Percentiles rank a stretch among this genome's conserved stretches.
phyloP scores from a whole-genome alignment of 495 filamentous ascomycete genomes.

The Arthonia radiata region DNA sequence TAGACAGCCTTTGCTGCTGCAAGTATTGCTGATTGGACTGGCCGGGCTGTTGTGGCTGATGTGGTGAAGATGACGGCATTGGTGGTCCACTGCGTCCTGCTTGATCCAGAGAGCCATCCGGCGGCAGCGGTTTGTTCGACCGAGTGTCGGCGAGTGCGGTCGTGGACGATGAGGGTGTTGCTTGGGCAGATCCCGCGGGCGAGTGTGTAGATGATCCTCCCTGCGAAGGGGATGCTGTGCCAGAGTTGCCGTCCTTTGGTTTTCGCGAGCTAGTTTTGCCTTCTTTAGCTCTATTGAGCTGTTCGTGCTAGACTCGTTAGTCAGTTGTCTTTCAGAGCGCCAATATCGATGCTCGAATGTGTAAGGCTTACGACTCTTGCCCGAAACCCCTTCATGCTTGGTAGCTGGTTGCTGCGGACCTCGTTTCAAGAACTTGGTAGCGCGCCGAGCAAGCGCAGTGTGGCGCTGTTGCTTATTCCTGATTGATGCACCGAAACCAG shows the following conservation, averaged over 20 bases:
- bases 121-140: constrained; percentile 56
- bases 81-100: constrained; percentile 2
- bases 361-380: constrained; percentile 81
- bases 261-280: constrained; percentile 68
- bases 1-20: constrained; percentile 12
- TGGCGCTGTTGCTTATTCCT: too few species aligned
- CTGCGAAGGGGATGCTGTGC: constrained; percentile 51
- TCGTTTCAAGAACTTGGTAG: too few species aligned
- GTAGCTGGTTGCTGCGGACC: too few species aligned
- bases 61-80: not conserved
- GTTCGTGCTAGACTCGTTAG: constrained; percentile 32
- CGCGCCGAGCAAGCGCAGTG: too few species aligned
- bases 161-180: constrained; percentile 41
- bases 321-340: too few species aligned
- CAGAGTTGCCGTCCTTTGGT: constrained; percentile 72
- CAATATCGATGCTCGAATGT: too few species aligned
- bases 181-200: constrained; percentile 34
- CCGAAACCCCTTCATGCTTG: constrained; percentile 97
- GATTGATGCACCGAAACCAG: too few species aligned
- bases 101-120: constrained; percentile 22
- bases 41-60: not conserved
- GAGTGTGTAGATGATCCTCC: constrained; percentile 33
- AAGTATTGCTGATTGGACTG: constrained; percentile 13
- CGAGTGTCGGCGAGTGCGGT: constrained; percentile 65
- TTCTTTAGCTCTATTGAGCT: constrained; percentile 92